phyloP scores from a whole-genome alignment of 495 filamentous ascomycete genomes.

The Cercophora samala region DNA sequence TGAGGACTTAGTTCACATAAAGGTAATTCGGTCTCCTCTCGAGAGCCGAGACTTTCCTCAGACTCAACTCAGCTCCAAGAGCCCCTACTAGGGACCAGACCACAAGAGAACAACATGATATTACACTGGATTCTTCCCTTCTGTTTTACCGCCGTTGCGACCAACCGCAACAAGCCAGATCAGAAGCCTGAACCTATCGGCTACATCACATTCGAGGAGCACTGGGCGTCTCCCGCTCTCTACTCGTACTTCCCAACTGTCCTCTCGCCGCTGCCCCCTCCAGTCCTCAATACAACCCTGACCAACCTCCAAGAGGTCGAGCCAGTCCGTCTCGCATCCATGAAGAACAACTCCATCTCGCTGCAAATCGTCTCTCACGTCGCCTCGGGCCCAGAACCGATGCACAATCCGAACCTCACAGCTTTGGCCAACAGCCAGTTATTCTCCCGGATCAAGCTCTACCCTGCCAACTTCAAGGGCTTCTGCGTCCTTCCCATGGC shows the following conservation, averaged over 20 bases:
- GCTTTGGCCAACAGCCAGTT: constrained; percentile 52
- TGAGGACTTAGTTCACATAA: no score
- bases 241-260: constrained; percentile 41
- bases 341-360: constrained; percentile 49
- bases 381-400: constrained; percentile 33
- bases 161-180: neutral
- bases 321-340: constrained; percentile 43
- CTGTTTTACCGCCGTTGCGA: neutral
- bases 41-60: no score
- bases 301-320: constrained; percentile 33
- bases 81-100: no score
- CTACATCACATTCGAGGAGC: constrained; percentile 58
- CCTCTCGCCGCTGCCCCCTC: constrained; percentile 14
- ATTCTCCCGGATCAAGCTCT: constrained; percentile 33
- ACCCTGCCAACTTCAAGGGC: constrained; percentile 38
- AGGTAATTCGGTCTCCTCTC: no score
- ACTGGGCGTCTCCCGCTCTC: constrained; percentile 30
- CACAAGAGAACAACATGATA: neutral
- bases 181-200: neutral
- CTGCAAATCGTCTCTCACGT: constrained; percentile 56
- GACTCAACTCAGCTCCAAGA: no score
- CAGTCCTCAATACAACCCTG: constrained; percentile 34
- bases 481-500: constrained; percentile 55
- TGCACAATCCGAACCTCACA: constrained; percentile 34
- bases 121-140: neutral